Percentiles rank a stretch among this genome's conserved stretches.
These are phyloP conservation scores for Fusarium sp. DNA, from an alignment of 2,329 filamentous ascomycete genomes.

Conservation along the genomic window DNA sequence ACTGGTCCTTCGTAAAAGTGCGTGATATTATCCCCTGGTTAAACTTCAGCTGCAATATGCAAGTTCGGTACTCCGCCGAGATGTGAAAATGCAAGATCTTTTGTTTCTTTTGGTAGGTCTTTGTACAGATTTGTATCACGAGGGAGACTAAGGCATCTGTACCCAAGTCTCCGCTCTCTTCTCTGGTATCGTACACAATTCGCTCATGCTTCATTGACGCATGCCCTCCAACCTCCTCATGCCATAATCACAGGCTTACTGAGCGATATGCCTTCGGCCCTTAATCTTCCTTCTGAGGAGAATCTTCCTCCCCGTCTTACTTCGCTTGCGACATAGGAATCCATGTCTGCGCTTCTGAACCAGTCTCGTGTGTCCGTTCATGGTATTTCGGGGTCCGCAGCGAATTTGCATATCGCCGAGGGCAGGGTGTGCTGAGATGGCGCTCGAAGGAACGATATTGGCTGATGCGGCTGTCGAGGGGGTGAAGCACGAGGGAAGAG, in stretches of 20 bases:
- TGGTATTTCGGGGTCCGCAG: slow-evolving; percentile 69
- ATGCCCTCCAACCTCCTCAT: slow-evolving; percentile 9
- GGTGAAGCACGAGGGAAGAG: slow-evolving; percentile 48
- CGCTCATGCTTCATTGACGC: slow-evolving; percentile 6
- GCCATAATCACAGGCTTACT: slow-evolving; percentile 17
- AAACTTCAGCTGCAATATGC: slow-evolving; percentile 11
- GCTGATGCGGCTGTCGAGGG: slow-evolving; percentile 46
- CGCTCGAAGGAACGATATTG: slow-evolving; percentile 59
- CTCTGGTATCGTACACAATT: slow-evolving; percentile 42
- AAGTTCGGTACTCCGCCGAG: slow-evolving; percentile 18
- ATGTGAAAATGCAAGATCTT: slow-evolving; percentile 9
- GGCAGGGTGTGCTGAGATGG: slow-evolving; percentile 65
- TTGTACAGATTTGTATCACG: slow-evolving; percentile 42
- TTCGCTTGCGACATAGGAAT: slow-evolving; percentile 64
- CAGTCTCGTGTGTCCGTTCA: slow-evolving; percentile 65
- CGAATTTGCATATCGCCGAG: slow-evolving; percentile 65
- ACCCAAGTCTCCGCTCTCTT: slow-evolving; percentile 21
- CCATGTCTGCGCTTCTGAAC: slow-evolving; percentile 70
- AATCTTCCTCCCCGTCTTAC: slow-evolving; percentile 64
- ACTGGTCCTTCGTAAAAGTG: slow-evolving; percentile 12
- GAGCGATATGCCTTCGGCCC: slow-evolving; percentile 58
- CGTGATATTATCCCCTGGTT: neutral
- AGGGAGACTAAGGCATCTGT: slow-evolving; percentile 4
- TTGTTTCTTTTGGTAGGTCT: slow-evolving; percentile 25
- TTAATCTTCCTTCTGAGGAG: slow-evolving; percentile 64